Base-by-base conservation (phyloP, 805 yeast genomes). In the Pichia exigua region DNA sequence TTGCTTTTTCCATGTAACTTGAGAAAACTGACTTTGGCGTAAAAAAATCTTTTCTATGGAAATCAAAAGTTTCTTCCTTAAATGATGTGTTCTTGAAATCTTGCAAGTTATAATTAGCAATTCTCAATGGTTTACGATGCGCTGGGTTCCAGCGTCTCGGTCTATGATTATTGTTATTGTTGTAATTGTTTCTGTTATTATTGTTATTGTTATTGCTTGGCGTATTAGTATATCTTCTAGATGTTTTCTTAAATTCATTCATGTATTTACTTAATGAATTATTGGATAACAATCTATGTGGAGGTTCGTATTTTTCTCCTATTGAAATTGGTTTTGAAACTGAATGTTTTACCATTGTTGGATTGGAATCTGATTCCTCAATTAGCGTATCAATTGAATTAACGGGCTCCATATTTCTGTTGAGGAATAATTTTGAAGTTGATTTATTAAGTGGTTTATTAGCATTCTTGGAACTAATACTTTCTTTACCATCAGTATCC, bases 21-120 rank as follows among this genome's bases (percentile, higher is more conserved):
- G 78, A 79, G 60, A 81, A 78, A 7, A 82, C 84, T 26, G 90
- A 80, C 50, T 85, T 85, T 3, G 94, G 94, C 4, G 94, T 86
- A 63, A 85, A 86, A 58, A 76, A 83, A 62, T 86, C 92, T 59
- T 82, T 84, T 48, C 92, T 74, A 57, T 79, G 79, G 59, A 77
- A 83, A 18, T 56, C 59, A 59, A 62, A 57, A 7, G 56, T 43
- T 15, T 57, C 61, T 42, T 59, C 62, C 5, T 54, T 35, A 15
- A 46, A 47, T 17, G 64, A 62, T 42, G 57, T 51, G 42, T 57
- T 57, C 10, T 53, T 52, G 21, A n/a, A 10, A 35, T 35, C 39
- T 35, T 35, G 39, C 7, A 50, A 55, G 20, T 55, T 57, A 28
- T 56, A 49, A 42, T 57, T 61, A 20, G 68, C 68, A 51, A 64